Evolutionary conservation across 2,329 filamentous ascomycete genomes (phyloP).

Genomic region (Trichoderma sp.): DNA sequence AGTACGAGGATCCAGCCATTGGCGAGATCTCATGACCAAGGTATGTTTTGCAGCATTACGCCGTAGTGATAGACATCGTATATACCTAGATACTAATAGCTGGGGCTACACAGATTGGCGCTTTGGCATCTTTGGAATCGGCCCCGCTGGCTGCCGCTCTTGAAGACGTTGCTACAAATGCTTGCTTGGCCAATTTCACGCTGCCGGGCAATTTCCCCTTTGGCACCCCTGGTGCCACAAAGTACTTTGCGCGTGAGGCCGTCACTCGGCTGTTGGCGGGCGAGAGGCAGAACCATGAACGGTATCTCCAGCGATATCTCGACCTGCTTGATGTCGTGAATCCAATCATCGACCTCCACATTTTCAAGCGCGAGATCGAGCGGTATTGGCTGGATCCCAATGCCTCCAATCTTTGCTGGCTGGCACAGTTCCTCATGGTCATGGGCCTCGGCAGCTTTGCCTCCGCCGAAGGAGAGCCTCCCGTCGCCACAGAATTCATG

Average conservation of each 20-base stretch:
- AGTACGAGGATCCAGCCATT: slow-evolving; percentile 41
- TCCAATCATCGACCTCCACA: slow-evolving; percentile 37
- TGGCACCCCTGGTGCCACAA: slow-evolving; percentile 39
- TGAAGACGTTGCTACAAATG: slow-evolving; percentile 39
- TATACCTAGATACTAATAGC: not conserved
- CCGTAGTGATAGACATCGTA: no score
- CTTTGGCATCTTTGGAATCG: slow-evolving; percentile 33
- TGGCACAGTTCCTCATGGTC: slow-evolving; percentile 41
- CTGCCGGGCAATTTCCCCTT: slow-evolving; percentile 44
- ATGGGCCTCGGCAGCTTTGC: slow-evolving; percentile 40
- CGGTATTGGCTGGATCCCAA: slow-evolving; percentile 39
- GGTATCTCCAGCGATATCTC: slow-evolving; percentile 37
- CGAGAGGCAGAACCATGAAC: slow-evolving; percentile 33
- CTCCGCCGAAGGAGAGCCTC: slow-evolving; percentile 36
- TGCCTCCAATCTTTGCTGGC: slow-evolving; percentile 36
- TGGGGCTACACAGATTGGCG: slow-evolving; percentile 32
- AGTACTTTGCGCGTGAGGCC: slow-evolving; percentile 38
- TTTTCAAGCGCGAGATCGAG: slow-evolving; percentile 36
- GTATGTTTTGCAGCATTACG: slow-evolving; percentile 29
- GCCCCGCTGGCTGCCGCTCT: slow-evolving; percentile 35
- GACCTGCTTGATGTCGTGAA: slow-evolving; percentile 39
- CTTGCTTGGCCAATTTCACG: slow-evolving; percentile 40
- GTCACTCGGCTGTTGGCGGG: slow-evolving; percentile 36
- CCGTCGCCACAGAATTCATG: slow-evolving; percentile 40
- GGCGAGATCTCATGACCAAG: slow-evolving; percentile 42